A percentile compares a stretch with the other conserved stretches of the same genome.
phyloP scores from a whole-genome alignment of 2,329 filamentous ascomycete species.

The Boeremia lycopersici region DNA sequence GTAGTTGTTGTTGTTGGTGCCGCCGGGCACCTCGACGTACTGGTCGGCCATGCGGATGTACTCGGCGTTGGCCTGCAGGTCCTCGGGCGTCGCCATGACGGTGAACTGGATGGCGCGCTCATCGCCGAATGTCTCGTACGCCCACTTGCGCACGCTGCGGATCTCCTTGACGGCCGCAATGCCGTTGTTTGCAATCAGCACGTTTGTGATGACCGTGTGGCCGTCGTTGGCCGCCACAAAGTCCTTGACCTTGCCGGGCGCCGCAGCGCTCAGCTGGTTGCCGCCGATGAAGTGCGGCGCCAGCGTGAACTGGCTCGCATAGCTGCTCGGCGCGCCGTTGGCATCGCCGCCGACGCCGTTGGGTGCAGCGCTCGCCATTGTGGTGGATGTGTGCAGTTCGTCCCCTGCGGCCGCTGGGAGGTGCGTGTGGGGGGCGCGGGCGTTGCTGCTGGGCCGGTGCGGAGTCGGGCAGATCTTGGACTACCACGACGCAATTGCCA shows the following conservation, averaged over 20 bases:
- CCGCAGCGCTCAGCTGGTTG: constrained; percentile 81
- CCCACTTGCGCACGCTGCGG: constrained; percentile 99
- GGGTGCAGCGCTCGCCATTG: constrained; percentile 43
- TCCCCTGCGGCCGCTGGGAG: constrained; percentile 22
- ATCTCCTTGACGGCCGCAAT: constrained; percentile 99
- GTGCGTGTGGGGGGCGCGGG: constrained; percentile 17
- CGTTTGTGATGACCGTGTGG: constrained; percentile 97
- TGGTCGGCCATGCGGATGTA: constrained; percentile 99
- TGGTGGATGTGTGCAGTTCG: constrained; percentile 15
- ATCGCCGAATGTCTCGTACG: constrained; percentile 98
- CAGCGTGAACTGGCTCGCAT: constrained; percentile 80
- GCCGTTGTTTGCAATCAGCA: constrained; percentile 99
- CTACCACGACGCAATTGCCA: constrained; percentile 26
- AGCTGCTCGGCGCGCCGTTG: constrained; percentile 66
- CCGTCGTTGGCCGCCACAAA: constrained; percentile 89
- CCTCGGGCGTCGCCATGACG: constrained; percentile 98
- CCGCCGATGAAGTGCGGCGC: constrained; percentile 96
- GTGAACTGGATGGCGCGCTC: constrained; percentile 99
- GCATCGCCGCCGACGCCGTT: constrained; percentile 48
- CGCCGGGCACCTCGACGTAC: constrained; percentile 98
- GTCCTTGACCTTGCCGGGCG: constrained; percentile 89
- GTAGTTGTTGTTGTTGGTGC: constrained; percentile 99
- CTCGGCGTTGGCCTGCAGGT: constrained; percentile 95
- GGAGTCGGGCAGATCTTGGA: constrained; percentile 33
- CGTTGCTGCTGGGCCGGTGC: constrained; percentile 13